Conservation (phyloP, 2,329 filamentous ascomycete species). For the Fusarium humuli region DNA sequence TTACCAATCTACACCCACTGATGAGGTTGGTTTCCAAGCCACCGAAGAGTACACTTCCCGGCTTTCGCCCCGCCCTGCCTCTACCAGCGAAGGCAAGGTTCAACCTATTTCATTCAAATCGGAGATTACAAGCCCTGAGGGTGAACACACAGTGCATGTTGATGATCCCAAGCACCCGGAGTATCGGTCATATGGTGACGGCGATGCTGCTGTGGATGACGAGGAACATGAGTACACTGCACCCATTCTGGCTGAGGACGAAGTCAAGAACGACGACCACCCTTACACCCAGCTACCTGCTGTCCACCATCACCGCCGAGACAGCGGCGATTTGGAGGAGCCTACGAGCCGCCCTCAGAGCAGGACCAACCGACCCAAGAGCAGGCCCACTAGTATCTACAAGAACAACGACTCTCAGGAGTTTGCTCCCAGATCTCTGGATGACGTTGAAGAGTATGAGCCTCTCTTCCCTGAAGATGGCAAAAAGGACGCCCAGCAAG, state of each 20-base stretch:
- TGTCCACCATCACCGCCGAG: slow-evolving; percentile 76
- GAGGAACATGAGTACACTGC: slow-evolving; percentile 73
- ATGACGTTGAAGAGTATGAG: slow-evolving; percentile 94
- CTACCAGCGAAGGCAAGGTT: slow-evolving; percentile 44
- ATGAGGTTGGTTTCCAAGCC: slow-evolving; percentile 90
- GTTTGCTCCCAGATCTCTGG: slow-evolving; percentile 75
- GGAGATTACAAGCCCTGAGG: slow-evolving; percentile 55
- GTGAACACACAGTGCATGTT: slow-evolving; percentile 77
- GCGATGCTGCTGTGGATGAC: slow-evolving; percentile 63
- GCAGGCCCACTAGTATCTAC: slow-evolving; percentile 65
- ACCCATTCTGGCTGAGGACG: slow-evolving; percentile 90
- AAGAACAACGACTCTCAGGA: slow-evolving; percentile 64
- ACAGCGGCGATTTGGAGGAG: slow-evolving; percentile 67
- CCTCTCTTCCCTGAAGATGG: slow-evolving; percentile 89
- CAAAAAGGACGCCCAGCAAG: slow-evolving; percentile 60
- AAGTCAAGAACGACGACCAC: slow-evolving; percentile 79
- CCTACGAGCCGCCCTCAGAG: slow-evolving; percentile 74
- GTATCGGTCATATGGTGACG: slow-evolving; percentile 53
- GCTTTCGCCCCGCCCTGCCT: slow-evolving; percentile 71
- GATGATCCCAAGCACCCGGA: slow-evolving; percentile 66
- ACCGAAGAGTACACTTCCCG: slow-evolving; percentile 85
- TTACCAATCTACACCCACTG: slow-evolving; percentile 81
- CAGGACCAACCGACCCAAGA: slow-evolving; percentile 53
- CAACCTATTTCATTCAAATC: slow-evolving; percentile 45
- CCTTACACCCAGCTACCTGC: slow-evolving; percentile 81